These are phyloP conservation scores for Filobasidium wieringae DNA, from an alignment of 768 basidiomycete genomes.

Conservation along the genomic window DNA sequence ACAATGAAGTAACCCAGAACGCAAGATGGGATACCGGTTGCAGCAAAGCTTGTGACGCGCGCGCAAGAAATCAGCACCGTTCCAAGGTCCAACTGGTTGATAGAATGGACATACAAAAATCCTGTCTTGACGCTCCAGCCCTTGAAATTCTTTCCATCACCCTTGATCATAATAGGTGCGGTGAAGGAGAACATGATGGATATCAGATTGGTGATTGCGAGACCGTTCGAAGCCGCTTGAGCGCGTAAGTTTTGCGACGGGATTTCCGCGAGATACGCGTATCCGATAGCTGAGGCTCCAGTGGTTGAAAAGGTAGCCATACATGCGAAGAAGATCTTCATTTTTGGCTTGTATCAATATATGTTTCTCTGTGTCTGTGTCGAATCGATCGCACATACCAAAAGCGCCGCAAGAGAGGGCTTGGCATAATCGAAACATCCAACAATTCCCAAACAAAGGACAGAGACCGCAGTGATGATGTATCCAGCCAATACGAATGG, in stretches of 20 bases:
- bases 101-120: conserved; percentile 30
- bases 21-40: too few species aligned
- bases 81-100: too few species aligned
- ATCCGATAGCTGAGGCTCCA: too few species aligned
- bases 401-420: conserved; percentile 9
- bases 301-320: conserved; percentile 22
- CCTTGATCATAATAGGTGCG: conserved; percentile 16
- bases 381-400: background rate
- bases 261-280: conserved; percentile 20
- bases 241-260: conserved; percentile 19
- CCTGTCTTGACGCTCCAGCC: conserved; percentile 19
- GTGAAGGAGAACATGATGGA: conserved; percentile 20
- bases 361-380: background rate
- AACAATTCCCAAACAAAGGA: conserved; percentile 15
- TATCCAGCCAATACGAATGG: background rate
- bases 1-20: too few species aligned
- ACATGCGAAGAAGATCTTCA: background rate
- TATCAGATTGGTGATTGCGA: conserved; percentile 12
- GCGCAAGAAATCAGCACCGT: too few species aligned
- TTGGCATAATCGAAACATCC: conserved; percentile 21
- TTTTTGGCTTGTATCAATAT: background rate
- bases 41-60: too few species aligned
- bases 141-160: background rate
- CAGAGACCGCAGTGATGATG: background rate
- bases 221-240: conserved; percentile 21